Evolutionary conservation across 768 basidiomycete species (phyloP), one percentile per base, ranked within the genome.

Genomic region (Mycena rosella): DNA sequence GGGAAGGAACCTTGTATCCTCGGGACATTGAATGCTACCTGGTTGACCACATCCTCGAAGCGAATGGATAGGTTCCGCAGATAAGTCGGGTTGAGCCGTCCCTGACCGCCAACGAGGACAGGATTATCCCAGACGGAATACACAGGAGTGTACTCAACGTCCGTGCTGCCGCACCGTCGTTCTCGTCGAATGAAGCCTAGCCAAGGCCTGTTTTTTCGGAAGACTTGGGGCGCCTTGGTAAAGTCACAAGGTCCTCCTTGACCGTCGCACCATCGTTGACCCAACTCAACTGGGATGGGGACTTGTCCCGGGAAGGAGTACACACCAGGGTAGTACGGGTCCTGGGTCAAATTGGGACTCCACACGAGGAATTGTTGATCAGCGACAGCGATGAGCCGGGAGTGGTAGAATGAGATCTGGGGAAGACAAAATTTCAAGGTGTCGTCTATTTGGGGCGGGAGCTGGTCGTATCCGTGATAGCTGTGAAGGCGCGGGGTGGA

Each of bases 171-270:
- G 8, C 8, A 15, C 34, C n/a, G 26, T 9, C 44, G 45, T 22
- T 45, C 42, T 8, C 57, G 11, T 2, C 5, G 2, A 5, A 59
- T 45, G 29, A 47, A 59, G 2, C 42, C 27, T 2, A 59, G 42
- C 57, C 57, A 47, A 3, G 44, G 57, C 3, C 57, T 26, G 7
- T 8, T 4, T 3, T 14, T 15, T 10, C 26, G 26, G 42, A 45
- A 59, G 6, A 15, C 30, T 24, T 59, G 57, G 15, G 57, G 42
- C 2, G 47, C 57, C 30, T 34, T 17, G n/a, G 68, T 65, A 15
- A 51, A 66, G 29, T 74, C 70, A 22, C 67, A 71, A 5, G 47
- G 56, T 17, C 72, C 72, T 0, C 61, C 30, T 26, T 68, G 71
- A 0, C 73, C 69, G 17, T 72, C 67, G 47, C 40, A 63, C 1